Evolutionary conservation across 345 rosid species (phyloP).

Genomic region (Hibiscus tridactylites): DNA sequence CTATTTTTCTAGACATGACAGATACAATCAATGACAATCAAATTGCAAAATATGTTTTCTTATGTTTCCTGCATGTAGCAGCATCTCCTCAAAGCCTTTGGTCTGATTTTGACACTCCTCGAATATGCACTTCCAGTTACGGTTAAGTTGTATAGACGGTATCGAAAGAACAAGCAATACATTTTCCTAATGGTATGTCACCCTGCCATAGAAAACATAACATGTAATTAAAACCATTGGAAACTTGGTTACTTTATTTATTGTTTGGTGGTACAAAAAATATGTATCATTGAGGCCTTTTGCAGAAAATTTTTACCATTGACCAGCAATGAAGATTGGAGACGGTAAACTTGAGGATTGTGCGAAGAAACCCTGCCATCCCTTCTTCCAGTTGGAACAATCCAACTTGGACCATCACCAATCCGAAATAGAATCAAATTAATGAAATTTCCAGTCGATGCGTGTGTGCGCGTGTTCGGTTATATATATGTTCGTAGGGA

Average conservation of each 20-base stretch:
- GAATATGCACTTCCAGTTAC: no score
- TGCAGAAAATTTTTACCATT: slow-evolving; percentile 53
- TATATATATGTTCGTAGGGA: not conserved
- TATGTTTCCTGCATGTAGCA: no score
- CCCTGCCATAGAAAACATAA: slow-evolving; percentile 25
- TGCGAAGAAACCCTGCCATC: slow-evolving; percentile 56
- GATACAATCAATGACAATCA: no score
- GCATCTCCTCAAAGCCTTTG: no score
- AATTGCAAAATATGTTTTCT: no score
- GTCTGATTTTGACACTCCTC: no score
- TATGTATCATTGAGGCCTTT: slow-evolving; percentile 40
- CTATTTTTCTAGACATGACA: no score
- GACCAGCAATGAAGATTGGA: slow-evolving; percentile 37
- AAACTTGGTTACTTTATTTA: not conserved
- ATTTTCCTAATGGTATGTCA: slow-evolving; percentile 75
- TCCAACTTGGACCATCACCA: slow-evolving; percentile 57
- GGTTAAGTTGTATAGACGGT: no score
- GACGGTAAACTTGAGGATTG: slow-evolving; percentile 54
- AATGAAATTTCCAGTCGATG: not conserved
- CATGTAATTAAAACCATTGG: not conserved
- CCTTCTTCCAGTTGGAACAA: slow-evolving; percentile 66
- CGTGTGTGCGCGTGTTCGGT: not conserved
- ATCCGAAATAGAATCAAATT: slow-evolving; percentile 22
- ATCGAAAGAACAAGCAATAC: slow-evolving; percentile 39
- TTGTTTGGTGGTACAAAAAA: not conserved